Evolutionary conservation across 2,329 filamentous ascomycete species (phyloP), one percentile per base, ranked within the genome.

Genomic region (Aspergillus novofumigatus): DNA sequence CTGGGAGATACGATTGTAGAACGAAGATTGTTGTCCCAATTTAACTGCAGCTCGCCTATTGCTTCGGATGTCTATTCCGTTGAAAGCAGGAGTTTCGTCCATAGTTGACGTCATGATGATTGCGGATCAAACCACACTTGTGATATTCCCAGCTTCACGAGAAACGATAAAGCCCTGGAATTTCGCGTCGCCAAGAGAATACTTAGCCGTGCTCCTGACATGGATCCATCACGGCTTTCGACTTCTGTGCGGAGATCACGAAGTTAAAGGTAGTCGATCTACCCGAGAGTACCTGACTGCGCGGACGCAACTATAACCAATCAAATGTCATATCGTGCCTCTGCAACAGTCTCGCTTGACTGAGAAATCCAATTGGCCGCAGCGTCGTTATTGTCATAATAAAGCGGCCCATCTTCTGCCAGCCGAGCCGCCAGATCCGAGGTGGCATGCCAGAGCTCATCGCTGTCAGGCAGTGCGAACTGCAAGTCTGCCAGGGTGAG

Each of bases 381-480:
- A 23, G 23, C 0, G 21, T 47, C 26, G 20, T 26, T 47, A 23
- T 28, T 26, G 26, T 11, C 49, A 23, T 47, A 14, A 6, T 14
- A 47, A 10, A 23, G 20, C 7, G 20, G 21, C 44, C 21, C 21
- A 25, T 47, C 44, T 23, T 47, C 3, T 23, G 44, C 44, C 11
- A 25, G 21, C 44, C 44, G 20, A 10, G 44, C 44, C 21, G 44
- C 44, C 10, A 47, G 44, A 14, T 47, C 44, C 9, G 44, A 47
- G 23, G 9, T 47, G 9, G 56, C 55, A 54, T 64, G 54, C 62
- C 62, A 65, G 7, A 62, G 10, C 28, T 63, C 54, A 53, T 67
- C 64, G 45, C 60, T 62, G 25, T 68, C 59, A 4, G 67, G 67
- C 47, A 67, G 48, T 14, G 61, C 59, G 29, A 69, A 68, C 21